phyloP scores from a whole-genome alignment of 208 protist species.

The Trypanosoma mega region DNA sequence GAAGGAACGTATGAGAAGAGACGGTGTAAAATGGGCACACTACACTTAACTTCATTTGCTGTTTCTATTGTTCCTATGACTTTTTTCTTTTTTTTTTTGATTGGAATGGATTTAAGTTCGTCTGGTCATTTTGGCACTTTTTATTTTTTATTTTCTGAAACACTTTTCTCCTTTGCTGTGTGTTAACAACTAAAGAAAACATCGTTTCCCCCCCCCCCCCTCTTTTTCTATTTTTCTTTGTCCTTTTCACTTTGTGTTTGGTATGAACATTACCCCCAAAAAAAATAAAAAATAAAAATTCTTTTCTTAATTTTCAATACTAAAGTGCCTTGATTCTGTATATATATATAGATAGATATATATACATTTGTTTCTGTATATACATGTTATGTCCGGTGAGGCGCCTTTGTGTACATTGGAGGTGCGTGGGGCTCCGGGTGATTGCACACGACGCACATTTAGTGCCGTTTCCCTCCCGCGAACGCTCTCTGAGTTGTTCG shows the following conservation, averaged over 20 bases:
- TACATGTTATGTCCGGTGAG: slow-evolving; percentile 10
- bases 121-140: too few relatives aligned
- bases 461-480: slow-evolving; percentile 21
- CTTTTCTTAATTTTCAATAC: neutral
- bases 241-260: neutral
- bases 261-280: neutral
- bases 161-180: too few relatives aligned
- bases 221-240: slow-evolving; percentile 18
- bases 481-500: slow-evolving; percentile 29
- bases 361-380: slow-evolving; percentile 1
- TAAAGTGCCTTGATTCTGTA: neutral
- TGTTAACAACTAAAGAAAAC: too few relatives aligned
- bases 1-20: too few relatives aligned
- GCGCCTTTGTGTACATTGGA: slow-evolving; percentile 41
- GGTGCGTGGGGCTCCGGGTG: slow-evolving; percentile 33
- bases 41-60: slow-evolving; percentile 5
- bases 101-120: slow-evolving; percentile 3
- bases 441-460: slow-evolving; percentile 53
- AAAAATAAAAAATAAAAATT: slow-evolving; percentile 8
- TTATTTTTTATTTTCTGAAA: too few relatives aligned
- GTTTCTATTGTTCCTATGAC: neutral
- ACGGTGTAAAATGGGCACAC: too few relatives aligned
- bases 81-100: neutral
- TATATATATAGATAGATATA: neutral
- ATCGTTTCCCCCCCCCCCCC: too few relatives aligned